Percentiles rank a stretch among this genome's conserved stretches.
These are phyloP conservation scores for Chaetomium sp. DNA, from an alignment of 2,329 filamentous ascomycete genomes.

Conservation along the genomic window DNA sequence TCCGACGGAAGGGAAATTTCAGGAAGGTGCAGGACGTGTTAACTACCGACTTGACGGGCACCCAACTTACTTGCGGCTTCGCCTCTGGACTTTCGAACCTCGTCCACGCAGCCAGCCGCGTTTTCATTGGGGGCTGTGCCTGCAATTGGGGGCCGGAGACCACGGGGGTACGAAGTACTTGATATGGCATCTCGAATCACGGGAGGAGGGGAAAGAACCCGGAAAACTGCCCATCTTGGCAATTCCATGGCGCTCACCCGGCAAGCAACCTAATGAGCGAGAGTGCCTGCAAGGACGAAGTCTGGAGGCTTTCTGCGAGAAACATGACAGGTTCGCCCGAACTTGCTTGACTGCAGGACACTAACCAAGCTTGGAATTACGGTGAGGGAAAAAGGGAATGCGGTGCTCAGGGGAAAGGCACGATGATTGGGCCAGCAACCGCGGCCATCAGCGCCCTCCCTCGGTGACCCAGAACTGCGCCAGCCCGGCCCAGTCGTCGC, in stretches of 20 bases:
- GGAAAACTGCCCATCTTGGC: neutral
- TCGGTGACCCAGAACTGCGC: neutral
- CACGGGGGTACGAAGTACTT: too few relatives aligned
- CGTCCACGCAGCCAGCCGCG: conserved; percentile 3
- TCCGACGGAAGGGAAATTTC: neutral
- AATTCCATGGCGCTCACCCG: neutral
- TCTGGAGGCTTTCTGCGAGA: neutral
- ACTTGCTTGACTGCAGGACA: neutral
- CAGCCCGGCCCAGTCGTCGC: neutral
- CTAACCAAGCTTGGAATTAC: conserved; percentile 29
- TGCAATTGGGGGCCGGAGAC: neutral
- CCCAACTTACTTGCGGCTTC: neutral
- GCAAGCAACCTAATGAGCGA: neutral
- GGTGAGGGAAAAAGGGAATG: conserved; percentile 28
- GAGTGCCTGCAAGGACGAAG: neutral
- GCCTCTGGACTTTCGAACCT: neutral
- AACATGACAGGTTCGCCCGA: neutral
- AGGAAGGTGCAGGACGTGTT: neutral
- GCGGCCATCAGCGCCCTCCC: neutral
- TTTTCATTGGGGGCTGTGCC: neutral
- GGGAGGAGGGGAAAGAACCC: neutral
- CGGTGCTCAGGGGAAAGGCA: conserved; percentile 7
- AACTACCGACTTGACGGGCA: neutral
- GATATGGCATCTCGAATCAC: neutral
- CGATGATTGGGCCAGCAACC: conserved; percentile 22